Conservation (phyloP, 2,329 filamentous ascomycete species). For the Pyrenochaeta sp. region DNA sequence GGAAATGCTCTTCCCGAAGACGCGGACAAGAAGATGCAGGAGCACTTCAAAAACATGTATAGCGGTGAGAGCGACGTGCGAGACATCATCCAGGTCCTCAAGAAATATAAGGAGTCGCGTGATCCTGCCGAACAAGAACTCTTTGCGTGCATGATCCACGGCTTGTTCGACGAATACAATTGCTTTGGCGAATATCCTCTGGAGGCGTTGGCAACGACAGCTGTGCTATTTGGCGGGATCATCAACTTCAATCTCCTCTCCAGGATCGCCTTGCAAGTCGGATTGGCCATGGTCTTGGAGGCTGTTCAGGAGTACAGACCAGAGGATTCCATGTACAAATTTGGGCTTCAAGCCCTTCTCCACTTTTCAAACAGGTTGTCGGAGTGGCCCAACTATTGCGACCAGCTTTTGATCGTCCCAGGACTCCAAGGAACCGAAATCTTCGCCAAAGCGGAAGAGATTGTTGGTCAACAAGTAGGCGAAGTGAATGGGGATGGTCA, state of each 20-base stretch:
- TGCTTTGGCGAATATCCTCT: slow-evolving; percentile 95
- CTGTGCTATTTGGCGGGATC: slow-evolving; percentile 94
- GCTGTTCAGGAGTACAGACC: slow-evolving; percentile 85
- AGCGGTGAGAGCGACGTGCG: slow-evolving; percentile 86
- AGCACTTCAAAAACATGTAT: slow-evolving; percentile 98
- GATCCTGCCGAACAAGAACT: slow-evolving; percentile 88
- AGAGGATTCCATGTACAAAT: slow-evolving; percentile 95
- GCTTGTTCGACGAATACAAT: slow-evolving; percentile 94
- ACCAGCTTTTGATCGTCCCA: slow-evolving; percentile 80
- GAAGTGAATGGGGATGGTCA: slow-evolving; percentile 59
- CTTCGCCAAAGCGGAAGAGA: slow-evolving; percentile 81
- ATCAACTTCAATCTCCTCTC: slow-evolving; percentile 93
- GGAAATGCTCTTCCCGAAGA: slow-evolving; percentile 81
- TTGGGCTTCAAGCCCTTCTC: slow-evolving; percentile 92
- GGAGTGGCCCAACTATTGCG: slow-evolving; percentile 97
- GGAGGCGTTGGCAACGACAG: slow-evolving; percentile 94
- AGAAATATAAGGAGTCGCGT: slow-evolving; percentile 85
- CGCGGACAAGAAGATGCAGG: slow-evolving; percentile 92
- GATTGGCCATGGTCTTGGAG: slow-evolving; percentile 97
- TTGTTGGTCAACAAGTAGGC: slow-evolving; percentile 71
- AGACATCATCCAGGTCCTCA: slow-evolving; percentile 82
- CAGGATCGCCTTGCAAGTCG: slow-evolving; percentile 88
- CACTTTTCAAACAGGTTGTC: slow-evolving; percentile 82
- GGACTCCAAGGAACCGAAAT: slow-evolving; percentile 85
- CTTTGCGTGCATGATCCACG: slow-evolving; percentile 98